Evolutionary conservation across 805 yeast species (phyloP).

Genomic region (Tetrapisispora phaffii): DNA sequence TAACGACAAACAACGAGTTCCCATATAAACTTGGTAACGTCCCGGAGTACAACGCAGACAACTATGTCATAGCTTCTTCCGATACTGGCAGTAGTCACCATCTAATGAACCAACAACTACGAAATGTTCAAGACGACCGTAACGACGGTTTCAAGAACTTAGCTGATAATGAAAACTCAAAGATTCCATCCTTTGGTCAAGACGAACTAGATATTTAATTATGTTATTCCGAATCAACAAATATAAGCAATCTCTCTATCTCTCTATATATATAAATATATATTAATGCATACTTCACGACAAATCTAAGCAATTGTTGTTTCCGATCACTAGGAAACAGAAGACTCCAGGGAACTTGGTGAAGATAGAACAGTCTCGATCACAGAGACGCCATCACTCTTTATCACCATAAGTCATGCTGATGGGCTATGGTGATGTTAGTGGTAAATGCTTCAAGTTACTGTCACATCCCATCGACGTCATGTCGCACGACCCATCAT

Average conservation of each 20-base stretch:
- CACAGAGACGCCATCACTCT: too few relatives aligned
- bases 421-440: too few relatives aligned
- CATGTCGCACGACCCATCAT: too few relatives aligned
- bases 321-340: too few relatives aligned
- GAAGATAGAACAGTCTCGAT: too few relatives aligned
- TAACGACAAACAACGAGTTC: constrained; percentile 15
- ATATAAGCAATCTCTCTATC: background rate
- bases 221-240: background rate
- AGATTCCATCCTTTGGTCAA: constrained; percentile 26
- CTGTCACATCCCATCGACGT: too few relatives aligned
- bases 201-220: constrained; percentile 18
- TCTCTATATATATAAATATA: too few relatives aligned
- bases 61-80: background rate
- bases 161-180: background rate
- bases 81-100: background rate
- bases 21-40: constrained; percentile 13
- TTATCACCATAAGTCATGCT: too few relatives aligned
- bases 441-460: too few relatives aligned
- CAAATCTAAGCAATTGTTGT: too few relatives aligned
- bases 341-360: too few relatives aligned
- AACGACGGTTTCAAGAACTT: background rate
- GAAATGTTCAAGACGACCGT: background rate
- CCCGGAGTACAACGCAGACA: constrained; percentile 13
- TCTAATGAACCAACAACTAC: background rate
- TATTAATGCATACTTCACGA: too few relatives aligned